A percentile compares a stretch with the other conserved stretches of the same genome.
phyloP scores from a whole-genome alignment of 306 rosid genomes.

The Bauhinia variegata region DNA sequence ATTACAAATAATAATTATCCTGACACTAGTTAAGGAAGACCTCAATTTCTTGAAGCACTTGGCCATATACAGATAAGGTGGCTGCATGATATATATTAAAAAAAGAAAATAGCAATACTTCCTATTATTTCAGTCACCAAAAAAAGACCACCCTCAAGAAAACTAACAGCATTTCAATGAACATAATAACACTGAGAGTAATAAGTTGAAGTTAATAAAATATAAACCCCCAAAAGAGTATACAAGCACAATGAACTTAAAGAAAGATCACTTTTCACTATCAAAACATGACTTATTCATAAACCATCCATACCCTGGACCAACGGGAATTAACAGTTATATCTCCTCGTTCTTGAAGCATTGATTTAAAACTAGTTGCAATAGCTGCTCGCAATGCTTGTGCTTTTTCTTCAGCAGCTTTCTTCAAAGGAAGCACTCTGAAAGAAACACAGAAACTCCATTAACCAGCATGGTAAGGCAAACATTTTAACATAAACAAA shows the following conservation, averaged over 20 bases:
- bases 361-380: constrained; percentile 67
- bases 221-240: constrained; percentile 13
- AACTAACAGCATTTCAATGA: constrained; percentile 10
- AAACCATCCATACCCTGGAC: constrained; percentile 74
- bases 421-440: constrained; percentile 89
- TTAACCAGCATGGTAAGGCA: constrained; percentile 37
- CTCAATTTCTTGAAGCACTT: not conserved
- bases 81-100: constrained; percentile 2
- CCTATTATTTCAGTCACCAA: constrained; percentile 3
- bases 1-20: not conserved
- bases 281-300: constrained; percentile 24
- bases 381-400: constrained; percentile 72
- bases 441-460: constrained; percentile 38
- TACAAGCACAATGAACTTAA: constrained; percentile 2
- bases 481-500: constrained; percentile 33
- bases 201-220: constrained; percentile 25
- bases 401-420: constrained; percentile 85
- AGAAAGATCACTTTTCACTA: not conserved
- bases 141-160: constrained; percentile 1
- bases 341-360: constrained; percentile 84
- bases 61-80: not conserved
- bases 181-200: not conserved
- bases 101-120: constrained; percentile 7
- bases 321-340: constrained; percentile 82
- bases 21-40: constrained; percentile 22